These are phyloP conservation scores for Acrodontium crateriforme DNA, from an alignment of 2,329 filamentous ascomycete species.

Conservation along the genomic window DNA sequence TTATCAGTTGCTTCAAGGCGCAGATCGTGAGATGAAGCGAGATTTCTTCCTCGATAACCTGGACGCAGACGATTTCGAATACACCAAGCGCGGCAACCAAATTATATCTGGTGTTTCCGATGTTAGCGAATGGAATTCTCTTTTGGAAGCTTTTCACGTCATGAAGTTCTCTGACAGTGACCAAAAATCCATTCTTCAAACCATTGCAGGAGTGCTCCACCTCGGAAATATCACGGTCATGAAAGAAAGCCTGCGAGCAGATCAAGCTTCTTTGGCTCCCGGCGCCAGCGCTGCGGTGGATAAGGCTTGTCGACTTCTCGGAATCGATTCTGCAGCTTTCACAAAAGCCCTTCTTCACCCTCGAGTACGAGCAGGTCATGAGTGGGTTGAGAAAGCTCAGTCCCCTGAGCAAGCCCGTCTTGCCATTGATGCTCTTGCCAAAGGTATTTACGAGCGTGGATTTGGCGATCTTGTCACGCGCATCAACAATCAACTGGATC, in stretches of 20 bases:
- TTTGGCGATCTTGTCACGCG: conserved; percentile 85
- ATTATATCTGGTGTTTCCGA: conserved; percentile 85
- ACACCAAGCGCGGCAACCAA: conserved; percentile 84
- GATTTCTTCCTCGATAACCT: conserved; percentile 63
- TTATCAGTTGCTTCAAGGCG: conserved; percentile 84
- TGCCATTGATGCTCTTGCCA: conserved; percentile 77
- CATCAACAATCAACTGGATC: conserved; percentile 84
- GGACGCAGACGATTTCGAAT: conserved; percentile 76
- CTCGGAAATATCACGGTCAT: conserved; percentile 81
- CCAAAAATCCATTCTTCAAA: conserved; percentile 68
- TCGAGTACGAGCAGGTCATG: conserved; percentile 83
- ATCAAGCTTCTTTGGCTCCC: conserved; percentile 71
- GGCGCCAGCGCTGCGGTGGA: conserved; percentile 63
- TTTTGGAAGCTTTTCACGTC: conserved; percentile 84
- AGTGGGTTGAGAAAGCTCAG: conserved; percentile 98
- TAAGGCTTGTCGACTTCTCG: conserved; percentile 70
- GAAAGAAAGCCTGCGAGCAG: conserved; percentile 79
- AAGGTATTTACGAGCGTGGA: conserved; percentile 93
- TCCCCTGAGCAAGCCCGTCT: conserved; percentile 92
- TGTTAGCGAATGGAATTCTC: conserved; percentile 70
- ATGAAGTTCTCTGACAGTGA: conserved; percentile 88
- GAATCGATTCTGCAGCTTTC: conserved; percentile 73
- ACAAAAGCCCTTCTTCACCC: conserved; percentile 81
- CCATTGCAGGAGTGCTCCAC: conserved; percentile 82
- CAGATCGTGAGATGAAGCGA: conserved; percentile 56